Percentiles rank a stretch among this genome's conserved stretches.
phyloP scores from a whole-genome alignment of 208 protist species.

The Leishmania tropica region DNA sequence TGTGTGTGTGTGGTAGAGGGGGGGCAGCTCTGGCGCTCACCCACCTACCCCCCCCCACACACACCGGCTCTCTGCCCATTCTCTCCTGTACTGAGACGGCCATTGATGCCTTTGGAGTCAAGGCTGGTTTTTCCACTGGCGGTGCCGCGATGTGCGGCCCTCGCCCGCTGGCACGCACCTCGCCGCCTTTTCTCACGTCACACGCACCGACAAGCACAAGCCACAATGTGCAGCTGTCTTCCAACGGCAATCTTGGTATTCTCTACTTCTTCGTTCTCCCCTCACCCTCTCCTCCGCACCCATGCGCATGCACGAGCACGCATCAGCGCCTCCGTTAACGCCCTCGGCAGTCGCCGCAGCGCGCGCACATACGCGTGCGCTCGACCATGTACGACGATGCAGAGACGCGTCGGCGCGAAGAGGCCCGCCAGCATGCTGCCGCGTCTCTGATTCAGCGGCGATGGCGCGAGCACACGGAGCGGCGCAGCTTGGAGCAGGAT shows the following conservation, averaged over 20 bases:
- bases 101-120: background rate
- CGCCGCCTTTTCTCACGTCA: background rate
- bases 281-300: background rate
- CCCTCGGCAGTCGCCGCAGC: background rate
- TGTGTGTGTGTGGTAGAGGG: background rate
- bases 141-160: background rate
- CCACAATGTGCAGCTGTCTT: background rate
- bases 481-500: constrained; percentile 35
- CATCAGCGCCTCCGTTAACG: background rate
- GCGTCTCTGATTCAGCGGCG: constrained; percentile 72
- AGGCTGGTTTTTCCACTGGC: background rate
- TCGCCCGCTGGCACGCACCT: background rate
- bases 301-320: background rate
- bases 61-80: background rate
- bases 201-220: background rate
- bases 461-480: constrained; percentile 54
- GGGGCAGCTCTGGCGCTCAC: background rate
- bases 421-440: constrained; percentile 48
- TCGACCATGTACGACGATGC: constrained; percentile 44
- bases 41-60: background rate
- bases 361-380: background rate
- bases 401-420: constrained; percentile 50
- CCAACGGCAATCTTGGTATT: background rate
- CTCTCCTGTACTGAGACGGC: background rate
- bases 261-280: background rate